Evolutionary conservation across 2,329 filamentous ascomycete species (phyloP), one percentile per base, ranked within the genome.

Genomic region (Graphium sp.): DNA sequence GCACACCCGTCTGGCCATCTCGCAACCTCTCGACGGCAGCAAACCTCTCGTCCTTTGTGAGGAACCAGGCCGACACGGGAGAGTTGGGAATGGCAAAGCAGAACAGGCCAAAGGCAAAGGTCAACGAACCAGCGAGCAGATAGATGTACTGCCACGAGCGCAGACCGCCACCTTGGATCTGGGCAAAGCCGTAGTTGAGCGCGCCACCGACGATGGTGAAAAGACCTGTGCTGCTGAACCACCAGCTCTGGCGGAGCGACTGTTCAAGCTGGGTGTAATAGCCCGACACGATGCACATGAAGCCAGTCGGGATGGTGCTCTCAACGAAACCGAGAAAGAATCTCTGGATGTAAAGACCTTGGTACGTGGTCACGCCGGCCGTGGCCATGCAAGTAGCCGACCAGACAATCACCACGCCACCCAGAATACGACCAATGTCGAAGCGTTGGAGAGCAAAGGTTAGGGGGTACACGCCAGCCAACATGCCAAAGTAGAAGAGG

Each of bases 401-500:
- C 79, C 78, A 83, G 6, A 76, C 30, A 28, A 79, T 50, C 3
- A 80, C 71, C 2, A 74, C 53, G 9, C 42, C 55, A 9, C 75
- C 74, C 3, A 84, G 60, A 2, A 77, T 65, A 26, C 62, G 59
- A n/a, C 71, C 65, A 2, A 70, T 58, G 34, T 69, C 57, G 52
- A 81, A 78, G 13, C 67, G 65, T 46, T 84, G 78, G 2, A 81
- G 55, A 1, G 66, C 55, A 34, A 76, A 80, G 0, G 74, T 74
- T 65, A 82, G 71, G 2, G 77, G 78, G 35, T 81, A 83, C 4
- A 79, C 53, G 0, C 78, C 78, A 1, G 66, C 70, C 3, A 85
- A 59, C 74, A 80, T 79, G 21, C 78, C 78, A 38, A 84, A 82
- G 53, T 83, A 84, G 54, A 84, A 83, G 41, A 82, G 58, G 0